Evolutionary conservation across 2,329 filamentous ascomycete species (phyloP).

Genomic region (Tolypocladium ophioglossoides): DNA sequence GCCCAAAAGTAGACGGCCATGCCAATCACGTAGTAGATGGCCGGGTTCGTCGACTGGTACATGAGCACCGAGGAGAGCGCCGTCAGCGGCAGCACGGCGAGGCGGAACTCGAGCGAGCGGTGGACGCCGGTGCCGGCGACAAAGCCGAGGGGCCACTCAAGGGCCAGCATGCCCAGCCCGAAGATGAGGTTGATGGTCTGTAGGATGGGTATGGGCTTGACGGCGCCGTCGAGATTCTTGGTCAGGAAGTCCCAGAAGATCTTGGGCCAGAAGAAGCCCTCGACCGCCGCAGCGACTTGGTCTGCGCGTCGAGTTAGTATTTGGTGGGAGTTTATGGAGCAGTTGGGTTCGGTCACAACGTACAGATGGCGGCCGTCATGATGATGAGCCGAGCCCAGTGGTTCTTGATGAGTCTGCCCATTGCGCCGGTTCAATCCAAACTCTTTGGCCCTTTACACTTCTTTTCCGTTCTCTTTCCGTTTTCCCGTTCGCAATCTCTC

Average conservation of each 20-base stretch:
- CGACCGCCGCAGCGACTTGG: slow-evolving; percentile 72
- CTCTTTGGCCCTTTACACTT: not conserved
- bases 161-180: slow-evolving; percentile 66
- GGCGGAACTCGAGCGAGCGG: slow-evolving; percentile 74
- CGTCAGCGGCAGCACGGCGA: slow-evolving; percentile 72
- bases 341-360: slow-evolving; percentile 13
- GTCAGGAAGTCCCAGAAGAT: slow-evolving; percentile 97
- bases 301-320: slow-evolving; percentile 40
- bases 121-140: slow-evolving; percentile 72
- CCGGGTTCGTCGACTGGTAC: slow-evolving; percentile 89
- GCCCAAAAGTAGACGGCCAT: slow-evolving; percentile 92
- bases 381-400: slow-evolving; percentile 95
- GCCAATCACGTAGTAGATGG: slow-evolving; percentile 82
- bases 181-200: slow-evolving; percentile 85
- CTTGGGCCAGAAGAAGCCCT: slow-evolving; percentile 97
- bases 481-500: not conserved
- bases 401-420: slow-evolving; percentile 99
- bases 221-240: slow-evolving; percentile 74
- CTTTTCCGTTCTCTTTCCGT: slow-evolving; percentile 4
- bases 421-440: slow-evolving; percentile 28
- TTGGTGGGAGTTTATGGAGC: not conserved
- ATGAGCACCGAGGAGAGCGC: slow-evolving; percentile 65
- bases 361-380: slow-evolving; percentile 72
- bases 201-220: slow-evolving; percentile 78
- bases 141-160: slow-evolving; percentile 81